Conservation (phyloP, 306 rosid genomes). For the Abrus precatorius region DNA sequence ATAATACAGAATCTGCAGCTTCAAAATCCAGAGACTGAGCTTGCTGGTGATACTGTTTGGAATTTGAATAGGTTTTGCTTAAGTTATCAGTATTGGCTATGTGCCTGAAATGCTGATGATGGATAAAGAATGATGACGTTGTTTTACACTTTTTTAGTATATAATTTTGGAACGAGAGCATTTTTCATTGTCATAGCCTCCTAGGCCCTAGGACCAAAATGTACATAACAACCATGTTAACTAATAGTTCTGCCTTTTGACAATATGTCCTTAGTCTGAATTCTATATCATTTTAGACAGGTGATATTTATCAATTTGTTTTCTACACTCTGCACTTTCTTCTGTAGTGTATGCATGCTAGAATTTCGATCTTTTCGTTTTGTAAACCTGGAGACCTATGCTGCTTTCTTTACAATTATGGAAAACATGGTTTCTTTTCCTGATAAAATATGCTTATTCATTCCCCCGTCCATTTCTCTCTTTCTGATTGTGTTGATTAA, state of each 20-base stretch:
- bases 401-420: not conserved
- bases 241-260: not conserved
- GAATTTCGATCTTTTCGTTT: constrained; percentile 7
- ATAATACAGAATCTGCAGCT: constrained; percentile 7
- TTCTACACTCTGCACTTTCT: not conserved
- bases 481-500: constrained; percentile 6
- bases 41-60: constrained; percentile 12
- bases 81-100: not conserved
- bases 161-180: not conserved
- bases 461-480: not conserved
- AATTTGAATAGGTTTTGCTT: not conserved
- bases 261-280: constrained; percentile 3
- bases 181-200: constrained; percentile 11
- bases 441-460: not conserved
- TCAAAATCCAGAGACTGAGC: not conserved
- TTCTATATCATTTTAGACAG: constrained; percentile 16
- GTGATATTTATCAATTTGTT: constrained; percentile 1
- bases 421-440: constrained; percentile 17
- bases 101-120: constrained; percentile 3
- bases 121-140: not conserved
- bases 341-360: not conserved
- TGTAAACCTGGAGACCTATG: not conserved
- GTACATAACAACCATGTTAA: not conserved
- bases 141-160: not conserved
- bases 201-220: not conserved